Base-by-base conservation (phyloP, 306 rosid genomes). In the Prunus padus region DNA sequence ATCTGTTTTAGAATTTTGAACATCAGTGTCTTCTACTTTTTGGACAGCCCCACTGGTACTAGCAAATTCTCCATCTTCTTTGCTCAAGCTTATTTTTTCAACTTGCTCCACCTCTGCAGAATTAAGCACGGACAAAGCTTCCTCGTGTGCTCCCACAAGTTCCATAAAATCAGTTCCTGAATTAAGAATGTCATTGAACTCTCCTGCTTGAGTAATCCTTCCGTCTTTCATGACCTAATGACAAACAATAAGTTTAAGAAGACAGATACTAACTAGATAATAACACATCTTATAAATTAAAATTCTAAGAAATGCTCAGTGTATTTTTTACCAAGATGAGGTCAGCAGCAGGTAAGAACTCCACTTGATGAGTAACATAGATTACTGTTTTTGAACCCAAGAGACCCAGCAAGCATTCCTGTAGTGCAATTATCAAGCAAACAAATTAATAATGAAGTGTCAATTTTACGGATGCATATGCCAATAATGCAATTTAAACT, bases 311-410 rank as follows among this genome's bases (percentile, higher is more conserved):
- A 26, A 81, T 79, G 60, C 4, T 7, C 13, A n/a, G n/a, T 12
- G 47, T 59, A 60, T 23, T 31, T 52, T 96, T 83, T 65, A 91
- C 96, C 89, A 89, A 83, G 68, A 93, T 89, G 76, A 89, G 83
- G 81, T 91, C 97, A 67, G 98, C 96, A 42, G 89, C 84, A 49
- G 97, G 93, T 79, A 93, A 86, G 86, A 91, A 93, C 69, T 93
- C 98, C 23, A 93, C 89, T 86, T 89, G 98, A 87, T 93, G 97
- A 69, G 98, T 87, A 11, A 93, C 87, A 80, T 88, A 93, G 51
- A 93, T 75, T 74, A 93, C 96, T 63, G 88, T 89, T 83, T 93
- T 93, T 65, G 94, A 84, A 73, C 85, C 82, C 76, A 91, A 77
- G 75, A 87, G 84, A 46, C 91, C 97, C 52, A 93, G 89, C 79